Conservation (phyloP, 768 basidiomycete genomes). For the Lentinula boryana region DNA sequence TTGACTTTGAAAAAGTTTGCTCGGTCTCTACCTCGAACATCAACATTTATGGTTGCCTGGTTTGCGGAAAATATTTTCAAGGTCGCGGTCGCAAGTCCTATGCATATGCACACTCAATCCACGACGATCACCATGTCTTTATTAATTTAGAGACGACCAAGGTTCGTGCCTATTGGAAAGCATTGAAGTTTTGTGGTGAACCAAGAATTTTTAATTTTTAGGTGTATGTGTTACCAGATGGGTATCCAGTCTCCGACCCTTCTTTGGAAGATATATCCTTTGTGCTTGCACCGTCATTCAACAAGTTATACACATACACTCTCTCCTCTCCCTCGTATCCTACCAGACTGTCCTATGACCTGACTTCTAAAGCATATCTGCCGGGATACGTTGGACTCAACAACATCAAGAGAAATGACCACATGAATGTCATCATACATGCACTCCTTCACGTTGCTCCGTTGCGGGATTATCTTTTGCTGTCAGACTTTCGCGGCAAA, state of each 20-base stretch:
- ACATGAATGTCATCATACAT: slow-evolving; percentile 96
- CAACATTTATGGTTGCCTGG: slow-evolving; percentile 96
- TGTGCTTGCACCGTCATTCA: slow-evolving; percentile 87
- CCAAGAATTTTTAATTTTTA: slow-evolving; percentile 20
- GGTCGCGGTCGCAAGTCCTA: slow-evolving; percentile 90
- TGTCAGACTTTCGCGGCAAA: slow-evolving; percentile 68
- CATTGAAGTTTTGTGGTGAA: slow-evolving; percentile 6
- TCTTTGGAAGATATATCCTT: slow-evolving; percentile 93
- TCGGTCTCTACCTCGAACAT: slow-evolving; percentile 95
- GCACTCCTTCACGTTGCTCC: slow-evolving; percentile 88
- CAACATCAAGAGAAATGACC: slow-evolving; percentile 96
- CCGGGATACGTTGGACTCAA: slow-evolving; percentile 96
- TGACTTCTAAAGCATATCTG: slow-evolving; percentile 73
- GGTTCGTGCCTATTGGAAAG: slow-evolving; percentile 36
- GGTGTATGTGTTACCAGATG: slow-evolving; percentile 97
- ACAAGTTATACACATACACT: slow-evolving; percentile 43
- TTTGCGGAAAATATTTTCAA: slow-evolving; percentile 98
- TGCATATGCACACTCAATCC: slow-evolving; percentile 95
- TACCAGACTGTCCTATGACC: slow-evolving; percentile 77
- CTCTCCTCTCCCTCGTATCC: slow-evolving; percentile 56
- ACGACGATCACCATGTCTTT: slow-evolving; percentile 98
- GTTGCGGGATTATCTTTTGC: slow-evolving; percentile 80
- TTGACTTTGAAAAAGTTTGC: slow-evolving; percentile 99
- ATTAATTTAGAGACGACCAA: slow-evolving; percentile 92
- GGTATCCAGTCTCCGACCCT: slow-evolving; percentile 94